Evolutionary conservation across 352 stramenopile species (phyloP).

Genomic region (Phytophthora cryptogea): DNA sequence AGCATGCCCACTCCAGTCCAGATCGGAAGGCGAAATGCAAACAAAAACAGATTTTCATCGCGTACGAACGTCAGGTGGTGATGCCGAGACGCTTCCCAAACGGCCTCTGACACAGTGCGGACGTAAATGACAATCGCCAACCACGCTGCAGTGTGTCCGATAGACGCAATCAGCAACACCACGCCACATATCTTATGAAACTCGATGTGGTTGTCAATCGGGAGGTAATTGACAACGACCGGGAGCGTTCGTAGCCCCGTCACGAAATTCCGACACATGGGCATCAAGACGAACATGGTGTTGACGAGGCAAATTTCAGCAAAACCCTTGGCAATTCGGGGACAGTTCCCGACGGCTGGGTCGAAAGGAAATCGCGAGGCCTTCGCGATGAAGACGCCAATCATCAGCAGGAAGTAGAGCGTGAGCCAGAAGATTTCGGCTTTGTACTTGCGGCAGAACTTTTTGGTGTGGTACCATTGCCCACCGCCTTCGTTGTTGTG

Average conservation of each 20-base stretch:
- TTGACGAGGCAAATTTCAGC: conserved; percentile 78
- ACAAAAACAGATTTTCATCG: conserved; percentile 47
- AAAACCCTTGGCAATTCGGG: conserved; percentile 68
- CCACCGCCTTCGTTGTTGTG: conserved; percentile 21
- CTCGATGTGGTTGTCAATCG: conserved; percentile 67
- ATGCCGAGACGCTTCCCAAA: conserved; percentile 55
- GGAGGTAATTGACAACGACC: conserved; percentile 57
- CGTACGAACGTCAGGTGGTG: conserved; percentile 56
- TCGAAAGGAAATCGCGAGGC: conserved; percentile 37
- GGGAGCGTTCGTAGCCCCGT: conserved; percentile 47
- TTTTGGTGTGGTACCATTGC: conserved; percentile 32
- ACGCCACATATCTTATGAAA: conserved; percentile 81
- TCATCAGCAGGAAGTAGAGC: background rate
- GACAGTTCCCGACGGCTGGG: conserved; percentile 54
- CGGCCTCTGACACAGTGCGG: conserved; percentile 33
- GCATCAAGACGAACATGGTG: conserved; percentile 72
- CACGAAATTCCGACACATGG: conserved; percentile 77
- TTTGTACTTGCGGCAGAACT: conserved; percentile 29
- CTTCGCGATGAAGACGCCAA: conserved; percentile 1
- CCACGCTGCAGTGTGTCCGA: conserved; percentile 60
- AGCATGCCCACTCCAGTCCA: conserved; percentile 72
- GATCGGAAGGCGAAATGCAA: conserved; percentile 55
- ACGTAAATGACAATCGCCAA: conserved; percentile 62
- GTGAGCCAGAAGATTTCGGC: background rate
- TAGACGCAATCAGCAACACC: conserved; percentile 63